Conservation (phyloP, 192 early-diverging fungal genomes). For the Podila clonocystis region DNA sequence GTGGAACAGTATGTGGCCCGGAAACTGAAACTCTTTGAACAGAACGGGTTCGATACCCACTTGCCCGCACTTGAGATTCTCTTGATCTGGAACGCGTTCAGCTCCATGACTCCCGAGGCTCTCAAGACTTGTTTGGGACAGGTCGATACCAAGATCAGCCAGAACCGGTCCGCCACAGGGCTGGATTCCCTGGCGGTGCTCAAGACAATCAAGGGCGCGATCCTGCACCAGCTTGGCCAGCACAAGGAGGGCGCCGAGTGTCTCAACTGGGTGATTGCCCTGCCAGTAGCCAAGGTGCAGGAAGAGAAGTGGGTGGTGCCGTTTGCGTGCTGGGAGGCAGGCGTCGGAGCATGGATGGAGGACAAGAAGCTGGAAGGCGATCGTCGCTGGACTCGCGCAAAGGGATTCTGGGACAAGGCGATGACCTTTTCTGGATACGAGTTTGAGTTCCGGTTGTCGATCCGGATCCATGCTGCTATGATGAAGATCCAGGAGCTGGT, state of each 20-base stretch:
- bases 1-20: conserved; percentile 60
- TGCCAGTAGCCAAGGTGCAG: conserved; percentile 33
- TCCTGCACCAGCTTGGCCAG: conserved; percentile 53
- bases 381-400: conserved; percentile 29
- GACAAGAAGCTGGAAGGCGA: conserved; percentile 31
- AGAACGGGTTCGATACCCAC: conserved; percentile 56
- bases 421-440: conserved; percentile 52
- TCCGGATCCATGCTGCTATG: conserved; percentile 47
- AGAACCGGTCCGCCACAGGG: conserved; percentile 32
- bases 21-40: conserved; percentile 57
- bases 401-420: conserved; percentile 55
- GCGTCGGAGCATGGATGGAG: conserved; percentile 54
- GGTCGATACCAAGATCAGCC: conserved; percentile 39
- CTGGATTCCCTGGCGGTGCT: conserved; percentile 52
- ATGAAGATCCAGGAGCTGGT: conserved; percentile 34
- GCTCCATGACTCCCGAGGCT: conserved; percentile 54
- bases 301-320: conserved; percentile 61
- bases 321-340: conserved; percentile 64
- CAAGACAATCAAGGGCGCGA: conserved; percentile 57
- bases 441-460: conserved; percentile 58
- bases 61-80: conserved; percentile 61
- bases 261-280: conserved; percentile 61
- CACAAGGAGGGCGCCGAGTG: conserved; percentile 50
- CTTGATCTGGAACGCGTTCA: conserved; percentile 60
- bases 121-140: conserved; percentile 32